Conservation (phyloP, 768 basidiomycete genomes). For the Hortiboletus campestris region DNA sequence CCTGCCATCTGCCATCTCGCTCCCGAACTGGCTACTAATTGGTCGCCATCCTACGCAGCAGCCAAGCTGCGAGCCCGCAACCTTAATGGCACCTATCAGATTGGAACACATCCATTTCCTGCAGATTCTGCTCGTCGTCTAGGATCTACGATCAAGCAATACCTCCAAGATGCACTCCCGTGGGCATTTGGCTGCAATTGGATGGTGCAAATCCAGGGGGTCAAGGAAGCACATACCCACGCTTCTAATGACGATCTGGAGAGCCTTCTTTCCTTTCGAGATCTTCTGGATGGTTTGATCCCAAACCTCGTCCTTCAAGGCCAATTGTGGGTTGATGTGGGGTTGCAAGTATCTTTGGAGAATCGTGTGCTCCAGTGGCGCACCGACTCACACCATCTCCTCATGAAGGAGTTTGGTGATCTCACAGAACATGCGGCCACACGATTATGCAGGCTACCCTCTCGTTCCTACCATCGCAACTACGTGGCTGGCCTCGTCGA, state of each 20-base stretch:
- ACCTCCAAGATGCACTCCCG: not conserved
- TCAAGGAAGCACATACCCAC: slow-evolving; percentile 5
- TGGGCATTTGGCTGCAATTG: slow-evolving; percentile 1
- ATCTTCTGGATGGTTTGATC: not conserved
- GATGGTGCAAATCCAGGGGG: slow-evolving; percentile 7
- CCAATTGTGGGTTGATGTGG: slow-evolving; percentile 5
- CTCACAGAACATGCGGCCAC: not conserved
- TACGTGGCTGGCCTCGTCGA: not conserved
- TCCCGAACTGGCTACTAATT: too few relatives aligned
- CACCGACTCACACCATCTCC: slow-evolving; percentile 1
- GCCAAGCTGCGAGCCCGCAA: not conserved
- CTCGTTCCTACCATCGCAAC: not conserved
- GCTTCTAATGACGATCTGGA: not conserved
- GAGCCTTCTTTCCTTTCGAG: fast-evolving
- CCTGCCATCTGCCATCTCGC: too few relatives aligned
- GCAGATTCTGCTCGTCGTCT: not conserved
- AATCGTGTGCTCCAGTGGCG: slow-evolving; percentile 6
- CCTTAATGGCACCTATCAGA: slow-evolving; percentile 1
- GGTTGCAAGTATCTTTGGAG: slow-evolving; percentile 1
- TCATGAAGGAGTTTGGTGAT: not conserved
- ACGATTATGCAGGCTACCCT: not conserved
- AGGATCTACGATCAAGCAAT: not conserved
- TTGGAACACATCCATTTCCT: not conserved
- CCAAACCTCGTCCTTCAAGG: not conserved
- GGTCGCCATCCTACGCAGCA: too few relatives aligned